A percentile compares a stretch with the other conserved stretches of the same genome.
These are phyloP conservation scores for Tylopilus plumbeoviolaceoides DNA, from an alignment of 768 basidiomycete genomes.

Conservation along the genomic window DNA sequence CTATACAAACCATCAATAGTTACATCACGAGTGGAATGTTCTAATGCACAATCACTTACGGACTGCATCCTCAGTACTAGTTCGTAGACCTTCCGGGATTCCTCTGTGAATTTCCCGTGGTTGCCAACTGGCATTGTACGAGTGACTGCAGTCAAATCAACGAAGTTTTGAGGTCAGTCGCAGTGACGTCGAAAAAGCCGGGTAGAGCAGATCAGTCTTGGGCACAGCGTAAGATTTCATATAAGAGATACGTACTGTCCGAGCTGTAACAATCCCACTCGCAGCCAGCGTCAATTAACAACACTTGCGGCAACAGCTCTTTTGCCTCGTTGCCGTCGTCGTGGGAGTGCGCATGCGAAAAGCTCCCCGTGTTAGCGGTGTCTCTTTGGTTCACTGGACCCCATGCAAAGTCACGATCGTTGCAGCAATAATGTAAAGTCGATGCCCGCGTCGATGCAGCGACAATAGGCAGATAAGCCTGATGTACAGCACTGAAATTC, in stretches of 20 bases:
- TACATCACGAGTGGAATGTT: background rate
- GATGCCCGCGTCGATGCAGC: constrained; percentile 84
- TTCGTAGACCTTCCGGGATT: constrained; percentile 79
- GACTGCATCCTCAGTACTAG: constrained; percentile 90
- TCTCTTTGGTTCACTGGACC: constrained; percentile 61
- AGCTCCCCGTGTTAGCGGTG: constrained; percentile 46
- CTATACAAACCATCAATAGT: constrained; percentile 35
- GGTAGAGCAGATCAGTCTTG: background rate
- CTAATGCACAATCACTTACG: constrained; percentile 34
- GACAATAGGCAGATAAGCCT: constrained; percentile 91
- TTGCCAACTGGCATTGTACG: constrained; percentile 94
- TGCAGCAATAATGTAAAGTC: constrained; percentile 93
- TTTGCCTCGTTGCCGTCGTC: constrained; percentile 15
- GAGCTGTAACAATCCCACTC: constrained; percentile 74
- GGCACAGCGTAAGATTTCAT: background rate
- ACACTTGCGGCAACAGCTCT: constrained; percentile 59
- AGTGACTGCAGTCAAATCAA: constrained; percentile 52
- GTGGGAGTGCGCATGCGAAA: constrained; percentile 37
- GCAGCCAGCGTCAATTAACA: constrained; percentile 93
- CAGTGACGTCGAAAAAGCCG: background rate
- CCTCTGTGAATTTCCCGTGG: constrained; percentile 80
- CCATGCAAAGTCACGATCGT: constrained; percentile 84
- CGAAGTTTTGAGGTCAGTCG: constrained; percentile 1
- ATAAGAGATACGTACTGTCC: constrained; percentile 45
- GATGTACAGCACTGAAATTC: constrained; percentile 61